A percentile compares a stretch with the other conserved stretches of the same genome.
Conservation (phyloP, 2,329 filamentous ascomycete species). For the Calonectria naviculata region DNA sequence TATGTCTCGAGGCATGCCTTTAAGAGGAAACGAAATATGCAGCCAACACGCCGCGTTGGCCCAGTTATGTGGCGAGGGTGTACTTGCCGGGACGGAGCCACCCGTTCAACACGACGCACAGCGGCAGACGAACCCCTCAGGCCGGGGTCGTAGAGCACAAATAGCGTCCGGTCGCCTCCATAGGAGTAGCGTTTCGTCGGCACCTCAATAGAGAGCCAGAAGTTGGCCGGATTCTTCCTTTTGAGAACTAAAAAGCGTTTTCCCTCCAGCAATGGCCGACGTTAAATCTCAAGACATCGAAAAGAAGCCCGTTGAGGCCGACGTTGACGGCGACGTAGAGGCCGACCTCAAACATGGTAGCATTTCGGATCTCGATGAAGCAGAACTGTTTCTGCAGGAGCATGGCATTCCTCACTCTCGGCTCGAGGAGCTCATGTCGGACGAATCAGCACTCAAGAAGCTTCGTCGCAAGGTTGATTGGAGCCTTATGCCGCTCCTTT, state of each 20-base stretch:
- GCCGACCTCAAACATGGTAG: conserved; percentile 38
- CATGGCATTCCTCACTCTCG: conserved; percentile 38
- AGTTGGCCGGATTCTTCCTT: background rate
- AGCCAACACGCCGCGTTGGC: background rate
- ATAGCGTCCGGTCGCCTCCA: conserved; percentile 3
- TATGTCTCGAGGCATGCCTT: conserved; percentile 24
- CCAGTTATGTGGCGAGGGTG: background rate
- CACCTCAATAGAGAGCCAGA: background rate
- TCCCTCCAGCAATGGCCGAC: conserved; percentile 25
- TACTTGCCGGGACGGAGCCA: background rate
- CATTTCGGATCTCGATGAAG: conserved; percentile 40
- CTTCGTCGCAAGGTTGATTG: conserved; percentile 58
- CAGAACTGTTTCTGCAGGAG: conserved; percentile 40
- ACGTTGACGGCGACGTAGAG: conserved; percentile 32
- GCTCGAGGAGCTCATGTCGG: conserved; percentile 37
- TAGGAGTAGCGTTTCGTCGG: conserved; percentile 1
- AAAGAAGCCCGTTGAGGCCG: conserved; percentile 35
- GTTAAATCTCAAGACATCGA: conserved; percentile 32
- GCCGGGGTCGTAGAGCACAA: background rate
- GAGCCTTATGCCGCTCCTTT: conserved; percentile 62
- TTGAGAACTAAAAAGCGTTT: too few relatives aligned
- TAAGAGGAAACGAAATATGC: conserved; percentile 29
- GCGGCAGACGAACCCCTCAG: background rate
- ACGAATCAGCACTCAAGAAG: conserved; percentile 39
- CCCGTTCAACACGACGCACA: background rate